Evolutionary conservation across 805 yeast genomes (phyloP), one percentile per base, ranked within the genome.

Genomic region (Debaryomyces prosopidis): DNA sequence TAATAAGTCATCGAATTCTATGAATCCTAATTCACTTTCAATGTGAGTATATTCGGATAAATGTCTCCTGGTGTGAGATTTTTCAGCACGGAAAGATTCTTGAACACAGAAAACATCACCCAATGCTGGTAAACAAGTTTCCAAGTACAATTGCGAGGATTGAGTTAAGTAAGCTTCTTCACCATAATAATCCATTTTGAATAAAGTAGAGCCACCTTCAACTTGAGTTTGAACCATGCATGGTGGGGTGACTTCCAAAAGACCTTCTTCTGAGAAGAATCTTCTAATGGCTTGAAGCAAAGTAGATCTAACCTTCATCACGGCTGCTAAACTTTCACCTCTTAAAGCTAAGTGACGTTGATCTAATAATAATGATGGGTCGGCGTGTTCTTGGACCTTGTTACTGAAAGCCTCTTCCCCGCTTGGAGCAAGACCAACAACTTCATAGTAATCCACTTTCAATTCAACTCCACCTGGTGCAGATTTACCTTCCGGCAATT

Each of bases 171-270:
- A 94, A 9, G 99, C 98, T 66, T 91, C 94, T 75, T 94, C 96
- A 44, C 97, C 98, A 66, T 94, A 94, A 76, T 95, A 94, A 67
- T 88, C 87, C 75, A 94, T 76, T 60, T 85, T 83, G 78, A 94
- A 94, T 63, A 94, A 77, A 14, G 99, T 94, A 33, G 97, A 87
- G 44, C 99, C 99, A 66, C 99, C 99, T 75, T 94, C 99, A 48
- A 94, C 99, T 76, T 94, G 98, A 33, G 97, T 91, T 75, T 94
- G 99, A 45, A 94, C 99, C 98, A 94, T 94, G 73, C 98, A 91
- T 62, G 99, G 99, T 38, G 99, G 97, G 33, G 98, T 94, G 48
- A 95, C 97, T 77, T 94, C 99, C 27, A 82, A 72, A 42, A 91
- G 62, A 28, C 81, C 79, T 71, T 85, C 89, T 60, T 89, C 94